phyloP scores from a whole-genome alignment of 2,329 filamentous ascomycete species.

The Arthrobotrys sinensis region DNA sequence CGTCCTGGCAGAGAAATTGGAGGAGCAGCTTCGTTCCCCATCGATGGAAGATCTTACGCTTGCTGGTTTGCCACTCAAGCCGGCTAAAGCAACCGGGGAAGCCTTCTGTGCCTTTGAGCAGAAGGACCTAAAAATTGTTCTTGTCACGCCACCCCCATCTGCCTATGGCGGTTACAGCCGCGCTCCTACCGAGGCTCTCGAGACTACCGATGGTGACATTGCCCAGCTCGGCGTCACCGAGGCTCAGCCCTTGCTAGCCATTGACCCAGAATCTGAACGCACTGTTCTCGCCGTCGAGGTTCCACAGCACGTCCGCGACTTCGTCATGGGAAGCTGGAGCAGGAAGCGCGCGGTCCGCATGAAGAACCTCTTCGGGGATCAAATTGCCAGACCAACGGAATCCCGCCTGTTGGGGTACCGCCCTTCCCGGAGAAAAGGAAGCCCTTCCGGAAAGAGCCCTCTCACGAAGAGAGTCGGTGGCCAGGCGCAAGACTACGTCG shows the following conservation, averaged over 20 bases:
- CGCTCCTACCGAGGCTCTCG: slow-evolving; percentile 35
- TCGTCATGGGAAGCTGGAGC: slow-evolving; percentile 60
- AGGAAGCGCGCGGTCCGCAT: slow-evolving; percentile 55
- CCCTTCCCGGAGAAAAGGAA: slow-evolving; percentile 34
- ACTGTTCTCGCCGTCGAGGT: slow-evolving; percentile 55
- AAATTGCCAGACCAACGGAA: slow-evolving; percentile 52
- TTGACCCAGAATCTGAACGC: slow-evolving; percentile 53
- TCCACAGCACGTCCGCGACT: slow-evolving; percentile 56
- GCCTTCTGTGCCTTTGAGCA: slow-evolving; percentile 57
- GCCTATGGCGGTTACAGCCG: slow-evolving; percentile 48
- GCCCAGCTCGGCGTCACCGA: slow-evolving; percentile 46
- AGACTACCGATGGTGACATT: slow-evolving; percentile 50
- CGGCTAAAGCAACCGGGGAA: slow-evolving; percentile 45
- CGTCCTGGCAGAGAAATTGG: slow-evolving; percentile 46
- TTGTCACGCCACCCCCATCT: slow-evolving; percentile 55
- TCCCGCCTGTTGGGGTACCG: slow-evolving; percentile 41
- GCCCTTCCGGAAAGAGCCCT: slow-evolving; percentile 41
- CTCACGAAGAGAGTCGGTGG: slow-evolving; percentile 40
- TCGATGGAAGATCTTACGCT: slow-evolving; percentile 52
- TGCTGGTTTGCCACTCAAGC: slow-evolving; percentile 37
- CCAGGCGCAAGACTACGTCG: slow-evolving; percentile 53
- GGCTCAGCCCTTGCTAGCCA: slow-evolving; percentile 49
- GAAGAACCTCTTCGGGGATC: slow-evolving; percentile 57
- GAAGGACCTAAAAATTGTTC: slow-evolving; percentile 54
- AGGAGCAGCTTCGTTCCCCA: slow-evolving; percentile 54